Evolutionary conservation across 352 stramenopile genomes (phyloP), one percentile per base, ranked within the genome.

Genomic region (Globisporangium lucens): DNA sequence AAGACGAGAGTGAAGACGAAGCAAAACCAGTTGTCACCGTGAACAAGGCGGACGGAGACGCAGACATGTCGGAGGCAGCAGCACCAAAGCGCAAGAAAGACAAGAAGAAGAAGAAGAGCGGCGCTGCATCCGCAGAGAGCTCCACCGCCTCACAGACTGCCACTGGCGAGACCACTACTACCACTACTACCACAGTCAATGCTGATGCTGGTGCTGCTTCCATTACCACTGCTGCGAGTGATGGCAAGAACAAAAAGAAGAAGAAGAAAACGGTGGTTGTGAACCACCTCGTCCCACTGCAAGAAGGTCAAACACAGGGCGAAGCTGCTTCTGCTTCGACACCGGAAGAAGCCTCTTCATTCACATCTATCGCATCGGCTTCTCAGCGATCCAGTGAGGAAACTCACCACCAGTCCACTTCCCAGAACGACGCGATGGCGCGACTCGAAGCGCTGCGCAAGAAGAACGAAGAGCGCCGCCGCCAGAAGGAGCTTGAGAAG

Each of bases 381-480:
- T 36, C 30, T 3, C 56, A 65, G 20, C 68, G 22, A 38, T 51
- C 56, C 0, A 51, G 41, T 24, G 64, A 71, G 10, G 12, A 24
- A 8, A 24, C 24, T 24, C 9, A 10, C 4, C 36, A 75, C 27
- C 70, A 75, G 12, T 38, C 67, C 17, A 79, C 69, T 33, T 94
- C 86, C 0, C 84, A 94, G 69, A 90, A 76, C 41, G 78, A 82
- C 12, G 83, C 85, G 13, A 91, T 95, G 82, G 73, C 72, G 5
- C 82, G 83, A 41, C 69, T 95, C 24, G 79, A 84, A 43, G 84
- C 77, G 20, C 64, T 95, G n/a, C 82, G 82, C 3, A 78, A 78
- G 57, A 94, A 95, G 61, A 95, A 95, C 71, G 83, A 92, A 66
- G 79, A 83, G 63, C 85, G 82, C 43, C 85, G 87, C n/a, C 76